A percentile compares a stretch with the other conserved stretches of the same genome.
Evolutionary conservation across 2,329 filamentous ascomycete genomes (phyloP).

Genomic region (Xylaria sp.): DNA sequence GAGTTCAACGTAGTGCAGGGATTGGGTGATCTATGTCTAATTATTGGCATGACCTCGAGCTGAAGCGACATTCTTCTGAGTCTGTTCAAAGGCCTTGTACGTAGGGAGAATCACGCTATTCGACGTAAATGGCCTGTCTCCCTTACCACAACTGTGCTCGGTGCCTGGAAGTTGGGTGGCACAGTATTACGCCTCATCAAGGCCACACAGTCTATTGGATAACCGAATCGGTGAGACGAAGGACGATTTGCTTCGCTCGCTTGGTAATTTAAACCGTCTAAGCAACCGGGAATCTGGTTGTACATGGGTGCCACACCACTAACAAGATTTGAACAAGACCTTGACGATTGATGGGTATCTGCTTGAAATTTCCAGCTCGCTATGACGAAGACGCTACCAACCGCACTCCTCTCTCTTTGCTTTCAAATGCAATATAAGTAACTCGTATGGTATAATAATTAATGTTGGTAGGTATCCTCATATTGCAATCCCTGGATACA

Average conservation of each 20-base stretch:
- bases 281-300: neutral
- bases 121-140: neutral
- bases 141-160: neutral
- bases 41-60: neutral
- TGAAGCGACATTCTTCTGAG: neutral
- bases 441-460: slow-evolving; percentile 1
- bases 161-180: neutral
- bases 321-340: slow-evolving; percentile 3
- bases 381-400: neutral
- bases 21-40: neutral
- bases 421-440: slow-evolving; percentile 9
- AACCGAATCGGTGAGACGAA: slow-evolving; percentile 6
- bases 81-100: neutral
- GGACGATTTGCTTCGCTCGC: neutral
- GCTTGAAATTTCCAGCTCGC: slow-evolving; percentile 29
- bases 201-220: neutral
- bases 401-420: neutral
- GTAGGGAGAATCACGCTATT: neutral
- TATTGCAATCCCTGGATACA: neutral
- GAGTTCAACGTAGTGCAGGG: neutral
- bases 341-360: slow-evolving; percentile 28
- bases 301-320: neutral
- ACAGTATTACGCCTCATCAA: neutral
- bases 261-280: neutral
- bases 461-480: slow-evolving; percentile 1